Evolutionary conservation across 1,139 yeast species (phyloP).

Genomic region (Debaryomycetaceae sp.): DNA sequence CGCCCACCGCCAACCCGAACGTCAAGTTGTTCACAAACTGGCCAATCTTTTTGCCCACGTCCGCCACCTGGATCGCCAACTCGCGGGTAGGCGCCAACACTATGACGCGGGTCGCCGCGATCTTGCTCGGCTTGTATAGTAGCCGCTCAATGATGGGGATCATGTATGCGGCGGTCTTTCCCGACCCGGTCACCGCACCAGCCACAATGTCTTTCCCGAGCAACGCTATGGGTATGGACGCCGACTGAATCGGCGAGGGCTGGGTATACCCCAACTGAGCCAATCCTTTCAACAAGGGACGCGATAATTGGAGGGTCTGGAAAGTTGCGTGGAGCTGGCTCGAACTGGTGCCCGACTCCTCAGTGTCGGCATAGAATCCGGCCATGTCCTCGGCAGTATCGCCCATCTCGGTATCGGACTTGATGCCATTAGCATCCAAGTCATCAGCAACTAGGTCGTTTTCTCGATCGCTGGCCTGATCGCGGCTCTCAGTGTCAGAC

Average conservation of each 20-base stretch:
- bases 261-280: constrained; percentile 67
- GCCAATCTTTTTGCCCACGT: constrained; percentile 81
- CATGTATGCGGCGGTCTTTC: constrained; percentile 97
- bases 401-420: constrained; percentile 14
- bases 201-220: constrained; percentile 93
- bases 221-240: constrained; percentile 86
- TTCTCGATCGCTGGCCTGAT: constrained; percentile 15
- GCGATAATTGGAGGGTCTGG: constrained; percentile 68
- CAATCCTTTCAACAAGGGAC: constrained; percentile 82
- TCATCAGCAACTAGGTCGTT: constrained; percentile 13
- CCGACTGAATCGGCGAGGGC: constrained; percentile 92
- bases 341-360: constrained; percentile 30
- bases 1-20: constrained; percentile 96
- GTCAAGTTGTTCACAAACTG: constrained; percentile 64
- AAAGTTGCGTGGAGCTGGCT: constrained; percentile 49
- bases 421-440: constrained; percentile 9
- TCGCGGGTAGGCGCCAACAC: constrained; percentile 96
- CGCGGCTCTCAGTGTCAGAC: constrained; percentile 5
- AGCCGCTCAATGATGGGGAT: constrained; percentile 91
- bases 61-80: constrained; percentile 89
- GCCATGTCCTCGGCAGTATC: constrained; percentile 69
- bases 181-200: constrained; percentile 99
- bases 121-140: constrained; percentile 74
- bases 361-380: constrained; percentile 52
- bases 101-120: constrained; percentile 81